Evolutionary conservation across 495 filamentous ascomycete species (phyloP).

Genomic region (Penicillium pulvis): DNA sequence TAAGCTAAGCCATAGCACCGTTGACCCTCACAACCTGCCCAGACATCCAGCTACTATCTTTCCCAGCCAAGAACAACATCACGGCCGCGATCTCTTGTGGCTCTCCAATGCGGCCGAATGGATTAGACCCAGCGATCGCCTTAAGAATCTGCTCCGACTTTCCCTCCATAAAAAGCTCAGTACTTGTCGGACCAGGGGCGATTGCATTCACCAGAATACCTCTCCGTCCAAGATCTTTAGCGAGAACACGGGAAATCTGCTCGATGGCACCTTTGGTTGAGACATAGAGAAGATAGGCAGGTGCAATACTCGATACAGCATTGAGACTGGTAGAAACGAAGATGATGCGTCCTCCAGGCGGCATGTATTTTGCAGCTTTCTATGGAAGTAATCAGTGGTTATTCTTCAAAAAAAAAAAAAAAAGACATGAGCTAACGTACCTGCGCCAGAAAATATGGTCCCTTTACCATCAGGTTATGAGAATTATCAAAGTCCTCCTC

Average conservation of each 20-base stretch:
- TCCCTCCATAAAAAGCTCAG: conserved; percentile 65
- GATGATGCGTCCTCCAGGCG: conserved; percentile 56
- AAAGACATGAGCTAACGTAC: conserved; percentile 27
- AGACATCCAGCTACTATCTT: conserved; percentile 60
- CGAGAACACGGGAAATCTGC: conserved; percentile 64
- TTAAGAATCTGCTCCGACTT: conserved; percentile 62
- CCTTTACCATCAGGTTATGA: conserved; percentile 65
- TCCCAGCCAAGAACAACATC: conserved; percentile 54
- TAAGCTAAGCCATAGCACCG: conserved; percentile 43
- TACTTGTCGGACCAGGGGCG: conserved; percentile 65
- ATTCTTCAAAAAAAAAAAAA: background rate
- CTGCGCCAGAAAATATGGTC: conserved; percentile 65
- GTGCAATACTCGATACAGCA: conserved; percentile 46
- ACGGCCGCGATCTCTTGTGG: conserved; percentile 64
- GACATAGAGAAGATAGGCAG: conserved; percentile 62
- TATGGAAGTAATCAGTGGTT: conserved; percentile 21
- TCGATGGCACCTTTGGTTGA: conserved; percentile 70
- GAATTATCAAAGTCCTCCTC: conserved; percentile 60
- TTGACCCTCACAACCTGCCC: conserved; percentile 67
- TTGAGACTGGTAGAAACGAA: conserved; percentile 60
- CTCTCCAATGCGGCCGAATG: conserved; percentile 56
- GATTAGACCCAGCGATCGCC: conserved; percentile 52
- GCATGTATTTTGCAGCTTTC: conserved; percentile 65
- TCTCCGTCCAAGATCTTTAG: conserved; percentile 64
- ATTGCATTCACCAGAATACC: conserved; percentile 66